A percentile compares a stretch with the other conserved stretches of the same genome.
These are phyloP conservation scores for Xylaria longipes DNA, from an alignment of 495 filamentous ascomycete species.

Conservation along the genomic window DNA sequence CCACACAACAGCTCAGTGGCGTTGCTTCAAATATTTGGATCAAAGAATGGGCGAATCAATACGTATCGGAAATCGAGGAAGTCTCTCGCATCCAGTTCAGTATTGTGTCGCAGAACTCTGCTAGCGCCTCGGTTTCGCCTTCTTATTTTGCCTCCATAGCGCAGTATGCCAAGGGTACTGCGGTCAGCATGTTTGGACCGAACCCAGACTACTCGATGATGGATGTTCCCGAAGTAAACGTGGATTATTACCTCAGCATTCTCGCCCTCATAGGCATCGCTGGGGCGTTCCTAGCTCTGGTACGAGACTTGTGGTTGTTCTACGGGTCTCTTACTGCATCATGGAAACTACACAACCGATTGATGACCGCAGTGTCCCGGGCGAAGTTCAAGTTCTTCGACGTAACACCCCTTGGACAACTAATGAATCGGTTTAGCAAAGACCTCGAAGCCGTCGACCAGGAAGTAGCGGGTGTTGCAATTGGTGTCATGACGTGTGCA, in stretches of 20 bases:
- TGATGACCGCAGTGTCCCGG: conserved; percentile 80
- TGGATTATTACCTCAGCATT: conserved; percentile 80
- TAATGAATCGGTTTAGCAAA: conserved; percentile 99
- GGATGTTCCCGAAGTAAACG: conserved; percentile 67
- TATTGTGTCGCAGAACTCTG: conserved; percentile 44
- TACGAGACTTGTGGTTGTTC: conserved; percentile 86
- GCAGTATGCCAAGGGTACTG: conserved; percentile 39
- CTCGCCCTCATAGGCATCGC: conserved; percentile 80
- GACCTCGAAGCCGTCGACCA: conserved; percentile 96
- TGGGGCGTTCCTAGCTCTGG: conserved; percentile 76
- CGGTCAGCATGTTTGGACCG: conserved; percentile 24
- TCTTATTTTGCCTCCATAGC: conserved; percentile 46
- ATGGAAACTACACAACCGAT: conserved; percentile 77
- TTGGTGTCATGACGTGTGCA: conserved; percentile 62
- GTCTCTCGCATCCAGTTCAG: conserved; percentile 38
- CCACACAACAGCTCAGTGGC: conserved; percentile 77
- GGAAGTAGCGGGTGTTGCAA: conserved; percentile 90
- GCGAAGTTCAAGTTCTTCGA: conserved; percentile 98
- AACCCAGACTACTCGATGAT: conserved; percentile 38
- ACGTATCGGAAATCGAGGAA: conserved; percentile 45
- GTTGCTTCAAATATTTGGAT: conserved; percentile 95
- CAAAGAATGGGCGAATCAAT: conserved; percentile 77
- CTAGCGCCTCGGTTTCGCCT: conserved; percentile 32
- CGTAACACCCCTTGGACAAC: conserved; percentile 91
- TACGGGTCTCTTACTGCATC: conserved; percentile 91